Percentiles rank a stretch among this genome's conserved stretches.
Evolutionary conservation across 306 rosid species (phyloP).

Genomic region (Leucaena leucocephala): DNA sequence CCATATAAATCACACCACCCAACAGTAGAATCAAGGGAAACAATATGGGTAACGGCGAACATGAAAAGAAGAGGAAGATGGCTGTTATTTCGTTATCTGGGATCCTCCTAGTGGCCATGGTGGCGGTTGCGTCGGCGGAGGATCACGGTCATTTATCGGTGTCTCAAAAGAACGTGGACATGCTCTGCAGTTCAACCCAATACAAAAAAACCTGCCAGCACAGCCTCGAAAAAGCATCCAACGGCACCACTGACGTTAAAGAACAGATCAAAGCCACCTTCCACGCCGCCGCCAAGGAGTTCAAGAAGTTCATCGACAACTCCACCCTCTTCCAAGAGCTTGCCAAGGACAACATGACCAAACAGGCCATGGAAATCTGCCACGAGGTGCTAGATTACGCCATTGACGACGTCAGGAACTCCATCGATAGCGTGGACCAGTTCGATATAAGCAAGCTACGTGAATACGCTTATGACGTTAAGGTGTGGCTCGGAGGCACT

Average conservation of each 20-base stretch:
- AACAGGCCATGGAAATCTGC: constrained; percentile 62
- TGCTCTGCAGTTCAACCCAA: constrained; percentile 57
- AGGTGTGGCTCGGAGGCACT: constrained; percentile 72
- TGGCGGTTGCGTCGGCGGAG: too few species aligned
- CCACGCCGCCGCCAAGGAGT: constrained; percentile 35
- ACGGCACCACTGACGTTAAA: constrained; percentile 49
- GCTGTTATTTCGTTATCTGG: too few species aligned
- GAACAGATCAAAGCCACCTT: constrained; percentile 54
- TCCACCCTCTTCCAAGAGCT: constrained; percentile 41
- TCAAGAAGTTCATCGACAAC: neutral
- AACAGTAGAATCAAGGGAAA: too few species aligned
- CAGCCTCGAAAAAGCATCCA: constrained; percentile 35
- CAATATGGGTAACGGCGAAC: too few species aligned
- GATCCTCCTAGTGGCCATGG: too few species aligned
- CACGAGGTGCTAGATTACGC: constrained; percentile 69
- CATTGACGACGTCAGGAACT: constrained; percentile 51
- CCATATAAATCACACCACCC: too few species aligned
- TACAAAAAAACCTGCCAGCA: constrained; percentile 58
- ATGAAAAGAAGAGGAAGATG: too few species aligned
- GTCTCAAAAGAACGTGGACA: constrained; percentile 25
- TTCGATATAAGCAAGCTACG: constrained; percentile 42
- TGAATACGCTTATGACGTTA: constrained; percentile 54
- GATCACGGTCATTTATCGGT: too few species aligned
- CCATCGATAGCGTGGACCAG: constrained; percentile 38
- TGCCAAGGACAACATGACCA: constrained; percentile 45